Conservation (phyloP, 2,329 filamentous ascomycete species). For the Talaromyces sp. region DNA sequence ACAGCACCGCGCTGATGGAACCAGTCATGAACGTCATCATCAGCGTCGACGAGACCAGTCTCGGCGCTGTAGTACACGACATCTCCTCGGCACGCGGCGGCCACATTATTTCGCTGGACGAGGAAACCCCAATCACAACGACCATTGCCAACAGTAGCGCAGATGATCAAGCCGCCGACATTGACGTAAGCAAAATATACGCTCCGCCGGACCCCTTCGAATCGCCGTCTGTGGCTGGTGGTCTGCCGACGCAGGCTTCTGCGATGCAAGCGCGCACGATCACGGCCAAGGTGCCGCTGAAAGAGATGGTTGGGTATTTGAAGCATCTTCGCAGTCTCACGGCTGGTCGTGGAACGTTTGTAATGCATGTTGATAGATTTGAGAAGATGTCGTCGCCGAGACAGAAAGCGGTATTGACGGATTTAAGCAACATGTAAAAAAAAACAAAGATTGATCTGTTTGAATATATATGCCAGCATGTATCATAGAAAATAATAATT, state of each 20-base stretch:
- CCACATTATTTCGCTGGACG: constrained; percentile 65
- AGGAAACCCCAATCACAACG: constrained; percentile 32
- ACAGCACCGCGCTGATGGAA: constrained; percentile 66
- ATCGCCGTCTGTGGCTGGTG: constrained; percentile 15
- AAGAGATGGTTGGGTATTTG: constrained; percentile 94
- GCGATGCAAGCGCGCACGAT: constrained; percentile 56
- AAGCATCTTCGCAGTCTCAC: constrained; percentile 85
- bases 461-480: too few relatives aligned
- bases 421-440: constrained; percentile 30
- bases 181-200: constrained; percentile 74
- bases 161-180: constrained; percentile 27
- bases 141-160: background rate
- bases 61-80: constrained; percentile 79
- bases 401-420: constrained; percentile 50
- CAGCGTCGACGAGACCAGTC: constrained; percentile 71
- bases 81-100: constrained; percentile 68
- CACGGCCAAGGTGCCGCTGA: constrained; percentile 80
- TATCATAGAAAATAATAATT: background rate
- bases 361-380: constrained; percentile 68
- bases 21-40: constrained; percentile 91
- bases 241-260: constrained; percentile 14
- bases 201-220: constrained; percentile 78
- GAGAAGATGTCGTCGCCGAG: constrained; percentile 59
- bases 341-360: constrained; percentile 71
- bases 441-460: background rate